Base-by-base conservation (phyloP, 441 rosid species). In the Syzygium malaccense region DNA sequence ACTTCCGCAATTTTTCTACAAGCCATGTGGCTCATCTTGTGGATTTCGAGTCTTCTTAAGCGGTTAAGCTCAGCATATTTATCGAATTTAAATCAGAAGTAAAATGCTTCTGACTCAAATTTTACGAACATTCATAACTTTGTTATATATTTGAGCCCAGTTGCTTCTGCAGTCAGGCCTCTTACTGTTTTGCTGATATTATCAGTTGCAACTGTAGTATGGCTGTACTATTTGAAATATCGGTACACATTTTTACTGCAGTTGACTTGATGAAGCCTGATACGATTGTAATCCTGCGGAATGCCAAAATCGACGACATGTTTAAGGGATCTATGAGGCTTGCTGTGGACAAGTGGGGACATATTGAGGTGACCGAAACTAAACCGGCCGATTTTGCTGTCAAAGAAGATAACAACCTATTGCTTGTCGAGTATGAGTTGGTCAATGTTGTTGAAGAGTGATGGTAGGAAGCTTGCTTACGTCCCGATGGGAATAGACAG, bases 261-360 rank as follows among this genome's bases (percentile, higher is more conserved):
- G 90, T 89, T 86, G 90, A 89, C 80, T 26, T 78, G 79, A 79
- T 86, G 88, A 89, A 86, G 79, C 86, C 87, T 6, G 15, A 86
- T 26, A 49, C 30, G 30, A 86, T 87, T 57, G 60, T 89, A 30
- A 89, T 86, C 88, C 41, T 89, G 55, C 88, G 90, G n/a, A 89
- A 89, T 78, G 90, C 90, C 45, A 89, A 79, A 58, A 51, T 89
- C 9, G 90, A n/a, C n/a, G n/a, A 89, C 86, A 85, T 89, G 88
- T 86, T 71, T 83, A 89, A 86, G 55, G 90, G 90, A 89, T 86
- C 90, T 49, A 89, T 89, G 90, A 89, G 90, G 90, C 90, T 89
- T 54, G 88, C 90, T 18, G 88, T 89, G 49, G 88, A 89, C 88
- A 89, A 86, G 28, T 86, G 88, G 88, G 90, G 90, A 32, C 86